Percentiles rank a stretch among this genome's conserved stretches.
These are phyloP conservation scores for Clavulina sp. DNA, from an alignment of 768 basidiomycete species.

Conservation along the genomic window DNA sequence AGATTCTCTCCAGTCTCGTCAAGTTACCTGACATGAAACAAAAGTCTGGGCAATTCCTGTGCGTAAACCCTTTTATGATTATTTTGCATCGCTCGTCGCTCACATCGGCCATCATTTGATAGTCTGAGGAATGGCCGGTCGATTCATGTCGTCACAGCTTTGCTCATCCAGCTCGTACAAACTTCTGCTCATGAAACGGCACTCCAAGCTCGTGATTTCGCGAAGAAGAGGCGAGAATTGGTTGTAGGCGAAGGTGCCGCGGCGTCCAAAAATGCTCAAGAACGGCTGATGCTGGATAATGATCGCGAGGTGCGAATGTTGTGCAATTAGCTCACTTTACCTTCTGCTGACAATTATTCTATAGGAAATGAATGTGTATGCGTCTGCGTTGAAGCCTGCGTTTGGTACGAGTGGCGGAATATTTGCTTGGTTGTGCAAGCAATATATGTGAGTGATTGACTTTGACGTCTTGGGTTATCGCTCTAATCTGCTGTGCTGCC, in stretches of 20 bases:
- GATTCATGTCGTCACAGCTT: slow-evolving; percentile 84
- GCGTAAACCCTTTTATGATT: slow-evolving; percentile 14
- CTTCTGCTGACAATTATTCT: not conserved
- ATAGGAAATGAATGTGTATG: slow-evolving; percentile 57
- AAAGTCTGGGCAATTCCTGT: slow-evolving; percentile 81
- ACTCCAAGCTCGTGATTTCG: slow-evolving; percentile 43
- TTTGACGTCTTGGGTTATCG: not conserved
- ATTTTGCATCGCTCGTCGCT: not conserved
- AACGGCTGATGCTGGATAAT: slow-evolving; percentile 45
- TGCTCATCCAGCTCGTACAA: slow-evolving; percentile 90
- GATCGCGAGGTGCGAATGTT: slow-evolving; percentile 36
- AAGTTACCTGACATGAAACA: slow-evolving; percentile 82
- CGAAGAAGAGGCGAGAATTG: slow-evolving; percentile 38
- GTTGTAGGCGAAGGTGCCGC: slow-evolving; percentile 25
- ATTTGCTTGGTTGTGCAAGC: slow-evolving; percentile 66
- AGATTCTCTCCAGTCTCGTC: slow-evolving; percentile 77
- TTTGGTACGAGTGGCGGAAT: slow-evolving; percentile 68
- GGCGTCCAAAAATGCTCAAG: slow-evolving; percentile 16
- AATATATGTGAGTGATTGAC: slow-evolving; percentile 30
- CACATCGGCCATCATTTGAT: slow-evolving; percentile 1
- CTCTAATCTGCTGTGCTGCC: not conserved
- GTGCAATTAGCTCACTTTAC: not conserved
- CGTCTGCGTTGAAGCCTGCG: slow-evolving; percentile 59
- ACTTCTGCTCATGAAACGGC: slow-evolving; percentile 83
- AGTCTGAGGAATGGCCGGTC: slow-evolving; percentile 81